Evolutionary conservation across 2,329 filamentous ascomycete species (phyloP), one percentile per base, ranked within the genome.

Genomic region (Rhynchosporium secalis): DNA sequence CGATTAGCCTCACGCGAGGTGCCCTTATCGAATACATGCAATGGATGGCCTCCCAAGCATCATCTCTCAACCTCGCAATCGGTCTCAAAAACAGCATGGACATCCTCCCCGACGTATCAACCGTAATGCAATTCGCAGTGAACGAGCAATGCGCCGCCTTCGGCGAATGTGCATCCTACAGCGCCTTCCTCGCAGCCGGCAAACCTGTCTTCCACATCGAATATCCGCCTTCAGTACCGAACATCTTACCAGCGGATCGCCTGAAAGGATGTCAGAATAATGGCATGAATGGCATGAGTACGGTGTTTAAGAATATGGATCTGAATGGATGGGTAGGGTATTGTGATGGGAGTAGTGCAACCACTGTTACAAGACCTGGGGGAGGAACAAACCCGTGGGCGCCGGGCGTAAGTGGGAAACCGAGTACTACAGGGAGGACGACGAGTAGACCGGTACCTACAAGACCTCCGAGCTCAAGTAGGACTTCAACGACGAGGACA

Each of bases 161-260:
- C 68, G 66, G 75, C 4, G 86, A 90, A 72, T 90, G 87, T 70
- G 75, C 76, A 33, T 79, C 74, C 1, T 90, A 85, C 72, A 73
- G 76, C 1, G 73, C 80, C 5, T 90, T 90, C 70, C 80, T 87
- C 61, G 69, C 79, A 9, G 81, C 80, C 5, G 78, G 79, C 38
- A 90, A 90, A 73, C 87, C 88, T 1, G 87, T 91, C 38, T 90
- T 90, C 72, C 84, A 90, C 71, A 88, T 91, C 65, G 88, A 91
- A 76, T 91, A 91, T 70, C 86, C 86, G 2, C 77, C 81, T 15
- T 45, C 51, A 3, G 20, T 54, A 8, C 51, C 51, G 12, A 54
- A 54, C 33, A 28, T 54, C n/a, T 33, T 40, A 20, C 51, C 51
- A 3, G 51, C 51, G 13, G 51, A 54, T 40, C 51, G 51, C 2